phyloP scores from a whole-genome alignment of 2,329 filamentous ascomycete species.

The Paracoccidioides lutzii region DNA sequence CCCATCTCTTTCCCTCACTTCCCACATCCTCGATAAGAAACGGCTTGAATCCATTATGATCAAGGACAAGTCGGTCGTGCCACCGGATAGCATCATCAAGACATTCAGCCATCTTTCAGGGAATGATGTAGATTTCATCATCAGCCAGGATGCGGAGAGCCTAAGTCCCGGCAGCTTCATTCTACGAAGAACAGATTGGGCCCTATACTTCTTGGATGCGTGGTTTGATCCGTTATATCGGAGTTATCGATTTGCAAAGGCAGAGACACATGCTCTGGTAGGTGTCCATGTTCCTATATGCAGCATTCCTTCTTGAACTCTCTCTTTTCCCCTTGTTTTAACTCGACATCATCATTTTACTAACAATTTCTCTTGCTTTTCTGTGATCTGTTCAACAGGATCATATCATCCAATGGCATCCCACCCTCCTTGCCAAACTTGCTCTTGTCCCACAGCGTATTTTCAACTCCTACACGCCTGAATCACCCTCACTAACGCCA shows the following conservation, averaged over 20 bases:
- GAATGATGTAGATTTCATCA: slow-evolving; percentile 63
- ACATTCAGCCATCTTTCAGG: slow-evolving; percentile 74
- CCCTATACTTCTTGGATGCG: slow-evolving; percentile 79
- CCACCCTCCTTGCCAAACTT: slow-evolving; percentile 80
- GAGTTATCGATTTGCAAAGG: slow-evolving; percentile 92
- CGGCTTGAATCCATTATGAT: slow-evolving; percentile 69
- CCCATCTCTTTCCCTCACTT: slow-evolving; percentile 53
- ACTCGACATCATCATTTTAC: slow-evolving; percentile 11
- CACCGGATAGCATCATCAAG: slow-evolving; percentile 92
- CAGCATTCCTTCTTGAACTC: neutral
- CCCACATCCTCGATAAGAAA: slow-evolving; percentile 53
- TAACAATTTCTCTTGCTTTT: neutral
- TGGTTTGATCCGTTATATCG: slow-evolving; percentile 95
- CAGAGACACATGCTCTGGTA: slow-evolving; percentile 81
- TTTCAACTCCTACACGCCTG: slow-evolving; percentile 63
- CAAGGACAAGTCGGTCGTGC: slow-evolving; percentile 73
- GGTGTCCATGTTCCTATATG: slow-evolving; percentile 16
- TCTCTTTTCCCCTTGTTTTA: slow-evolving; percentile 11
- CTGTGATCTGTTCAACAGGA: slow-evolving; percentile 40
- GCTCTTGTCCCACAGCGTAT: slow-evolving; percentile 76
- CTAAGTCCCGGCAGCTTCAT: slow-evolving; percentile 66
- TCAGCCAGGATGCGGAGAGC: slow-evolving; percentile 75
- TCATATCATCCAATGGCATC: slow-evolving; percentile 91
- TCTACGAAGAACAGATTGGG: slow-evolving; percentile 74
- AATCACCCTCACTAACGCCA: slow-evolving; percentile 23